phyloP scores from a whole-genome alignment of 495 filamentous ascomycete species.

The Daldinia loculata region DNA sequence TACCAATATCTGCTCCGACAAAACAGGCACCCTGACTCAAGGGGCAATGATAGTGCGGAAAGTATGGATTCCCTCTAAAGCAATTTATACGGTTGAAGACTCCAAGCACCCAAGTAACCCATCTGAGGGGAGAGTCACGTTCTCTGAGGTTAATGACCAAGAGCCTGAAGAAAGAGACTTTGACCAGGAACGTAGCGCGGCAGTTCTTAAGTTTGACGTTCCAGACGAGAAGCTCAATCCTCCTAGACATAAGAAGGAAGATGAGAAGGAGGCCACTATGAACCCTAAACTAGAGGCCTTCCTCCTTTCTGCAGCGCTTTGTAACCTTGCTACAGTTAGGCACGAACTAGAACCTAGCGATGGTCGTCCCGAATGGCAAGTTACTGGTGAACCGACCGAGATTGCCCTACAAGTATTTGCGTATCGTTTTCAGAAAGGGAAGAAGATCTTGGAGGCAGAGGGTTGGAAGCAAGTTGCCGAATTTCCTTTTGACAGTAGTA shows the following conservation, averaged over 20 bases:
- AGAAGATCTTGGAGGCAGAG: slow-evolving; percentile 57
- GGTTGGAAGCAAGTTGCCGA: slow-evolving; percentile 74
- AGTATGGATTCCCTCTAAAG: slow-evolving; percentile 75
- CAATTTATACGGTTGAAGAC: slow-evolving; percentile 65
- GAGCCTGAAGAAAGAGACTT: slow-evolving; percentile 54
- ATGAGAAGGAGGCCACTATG: slow-evolving; percentile 45
- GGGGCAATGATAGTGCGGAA: slow-evolving; percentile 81
- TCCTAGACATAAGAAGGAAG: slow-evolving; percentile 36
- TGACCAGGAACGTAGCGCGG: slow-evolving; percentile 61
- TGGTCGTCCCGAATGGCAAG: slow-evolving; percentile 64
- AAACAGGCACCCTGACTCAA: slow-evolving; percentile 84
- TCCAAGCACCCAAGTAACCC: slow-evolving; percentile 68
- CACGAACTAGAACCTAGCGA: slow-evolving; percentile 54
- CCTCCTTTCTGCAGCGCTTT: slow-evolving; percentile 75
- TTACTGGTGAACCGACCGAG: slow-evolving; percentile 83
- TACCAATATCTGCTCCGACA: slow-evolving; percentile 89
- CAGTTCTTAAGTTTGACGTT: slow-evolving; percentile 63
- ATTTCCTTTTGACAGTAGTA: slow-evolving; percentile 81
- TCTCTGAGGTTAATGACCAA: slow-evolving; percentile 43
- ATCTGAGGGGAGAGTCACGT: slow-evolving; percentile 61
- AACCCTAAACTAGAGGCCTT: slow-evolving; percentile 67
- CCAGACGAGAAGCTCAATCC: slow-evolving; percentile 55
- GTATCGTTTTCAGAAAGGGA: slow-evolving; percentile 71
- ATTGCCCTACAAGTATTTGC: slow-evolving; percentile 84
- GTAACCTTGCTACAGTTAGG: slow-evolving; percentile 78